Conservation (phyloP, 345 rosid species). For the Acer yangbiense region DNA sequence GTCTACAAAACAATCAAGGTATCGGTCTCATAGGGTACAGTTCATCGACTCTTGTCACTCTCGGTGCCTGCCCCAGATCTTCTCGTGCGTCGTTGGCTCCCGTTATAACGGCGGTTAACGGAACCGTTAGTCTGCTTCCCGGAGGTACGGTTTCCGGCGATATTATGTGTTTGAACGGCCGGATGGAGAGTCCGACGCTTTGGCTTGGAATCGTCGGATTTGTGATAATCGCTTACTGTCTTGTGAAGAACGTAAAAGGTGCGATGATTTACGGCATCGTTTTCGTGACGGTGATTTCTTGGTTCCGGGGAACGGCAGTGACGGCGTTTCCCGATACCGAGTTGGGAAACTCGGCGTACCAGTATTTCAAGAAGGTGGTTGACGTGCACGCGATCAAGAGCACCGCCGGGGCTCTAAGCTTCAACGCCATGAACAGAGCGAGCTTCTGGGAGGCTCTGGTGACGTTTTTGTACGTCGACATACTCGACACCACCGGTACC, state of each 20-base stretch:
- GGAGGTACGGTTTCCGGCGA: constrained; percentile 40
- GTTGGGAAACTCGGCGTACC: constrained; percentile 36
- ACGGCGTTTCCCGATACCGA: constrained; percentile 48
- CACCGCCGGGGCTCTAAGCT: constrained; percentile 52
- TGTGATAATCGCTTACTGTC: constrained; percentile 49
- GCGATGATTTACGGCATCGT: constrained; percentile 53
- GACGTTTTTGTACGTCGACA: constrained; percentile 57
- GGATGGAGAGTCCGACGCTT: constrained; percentile 55
- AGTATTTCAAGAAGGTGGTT: constrained; percentile 54
- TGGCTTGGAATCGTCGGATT: constrained; percentile 60
- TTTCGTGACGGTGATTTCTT: constrained; percentile 49
- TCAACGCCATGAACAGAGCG: constrained; percentile 32
- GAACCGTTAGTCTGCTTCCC: constrained; percentile 36
- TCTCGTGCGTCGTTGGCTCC: constrained; percentile 37
- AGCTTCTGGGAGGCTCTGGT: constrained; percentile 55
- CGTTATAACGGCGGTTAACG: constrained; percentile 42
- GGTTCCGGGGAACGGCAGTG: constrained; percentile 52
- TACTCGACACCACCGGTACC: constrained; percentile 57
- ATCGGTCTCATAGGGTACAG: constrained; percentile 31
- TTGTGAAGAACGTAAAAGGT: constrained; percentile 48
- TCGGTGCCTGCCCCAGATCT: constrained; percentile 7
- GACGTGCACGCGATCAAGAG: constrained; percentile 43
- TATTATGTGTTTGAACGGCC: constrained; percentile 33
- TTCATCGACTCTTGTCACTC: constrained; percentile 26
- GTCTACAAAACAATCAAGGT: constrained; percentile 30